Evolutionary conservation across 352 stramenopile genomes (phyloP), one percentile per base, ranked within the genome.

Genomic region (Phytophthora brassicae): DNA sequence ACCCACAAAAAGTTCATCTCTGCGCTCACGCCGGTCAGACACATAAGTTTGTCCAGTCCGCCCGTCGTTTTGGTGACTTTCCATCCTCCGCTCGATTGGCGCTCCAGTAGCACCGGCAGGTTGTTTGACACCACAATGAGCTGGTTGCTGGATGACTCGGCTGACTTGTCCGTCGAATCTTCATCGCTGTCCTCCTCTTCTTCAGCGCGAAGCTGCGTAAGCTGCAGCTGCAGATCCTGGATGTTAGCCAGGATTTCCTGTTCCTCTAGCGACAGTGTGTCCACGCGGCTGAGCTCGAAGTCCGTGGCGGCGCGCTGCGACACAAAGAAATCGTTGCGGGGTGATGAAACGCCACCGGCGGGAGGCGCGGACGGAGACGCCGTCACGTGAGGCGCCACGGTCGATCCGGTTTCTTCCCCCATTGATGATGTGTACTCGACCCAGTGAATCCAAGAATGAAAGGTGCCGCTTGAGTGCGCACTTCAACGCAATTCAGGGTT

Each of bases 51-150:
- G 68, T 91, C 87, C 31, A 95, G 70, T 1, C 87, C 87, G n/a
- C 87, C 88, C 7, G 84, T 95, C 11, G 83, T 91, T 61, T 94
- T 96, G 3, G 75, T 87, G 36, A 85, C 90, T 35, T 86, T 90
- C 88, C 88, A 96, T 44, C 84, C 70, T 3, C 85, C 89, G 0
- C 79, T 92, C 28, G 86, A 70, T 38, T 93, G 81, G 1, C 87
- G 79, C 49, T 90, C 70, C 7, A 90, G 70, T 23, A 90, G 49
- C 23, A 97, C 82, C 0, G 89, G 89, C 47, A 97, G 62, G 28
- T 78, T 91, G 61, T 97, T 97, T 4, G 86, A 92, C 12, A 97
- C 87, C 6, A 97, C 83, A 24, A 97, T 92, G 35, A 96, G 79
- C 53, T 92, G 84, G 48, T 72, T 56, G 1, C 69, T 47, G 9